These are phyloP conservation scores for Penstemon davidsonii DNA, from an alignment of 257 asterid species.

Conservation along the genomic window DNA sequence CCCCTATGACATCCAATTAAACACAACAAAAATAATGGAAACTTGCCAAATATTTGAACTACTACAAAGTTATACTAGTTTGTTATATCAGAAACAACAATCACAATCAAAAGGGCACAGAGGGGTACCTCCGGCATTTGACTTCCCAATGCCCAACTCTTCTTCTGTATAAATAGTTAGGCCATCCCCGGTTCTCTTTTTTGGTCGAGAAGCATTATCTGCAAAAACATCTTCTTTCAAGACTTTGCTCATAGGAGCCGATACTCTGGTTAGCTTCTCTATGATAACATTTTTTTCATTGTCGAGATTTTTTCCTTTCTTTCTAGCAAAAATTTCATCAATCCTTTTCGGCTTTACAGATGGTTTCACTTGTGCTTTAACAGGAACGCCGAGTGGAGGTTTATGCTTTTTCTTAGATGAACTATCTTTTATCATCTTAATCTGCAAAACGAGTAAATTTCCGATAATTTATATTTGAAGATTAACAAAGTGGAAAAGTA, in stretches of 20 bases:
- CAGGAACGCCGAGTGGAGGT: too few relatives aligned
- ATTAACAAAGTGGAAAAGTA: too few relatives aligned
- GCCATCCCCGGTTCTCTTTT: slow-evolving; percentile 46
- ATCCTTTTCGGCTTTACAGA: too few relatives aligned
- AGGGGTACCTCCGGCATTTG: slow-evolving; percentile 46
- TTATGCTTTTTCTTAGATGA: too few relatives aligned
- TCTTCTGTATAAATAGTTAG: slow-evolving; percentile 42
- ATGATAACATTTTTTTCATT: neutral
- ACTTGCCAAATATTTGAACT: too few relatives aligned
- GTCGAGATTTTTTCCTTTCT: slow-evolving; percentile 38
- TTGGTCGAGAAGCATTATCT: slow-evolving; percentile 8
- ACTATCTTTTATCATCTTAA: too few relatives aligned
- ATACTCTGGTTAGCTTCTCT: slow-evolving; percentile 8
- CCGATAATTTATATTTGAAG: too few relatives aligned
- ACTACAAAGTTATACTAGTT: too few relatives aligned
- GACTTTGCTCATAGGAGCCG: slow-evolving; percentile 4
- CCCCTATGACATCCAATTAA: too few relatives aligned
- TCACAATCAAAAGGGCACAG: slow-evolving; percentile 54
- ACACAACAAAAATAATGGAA: too few relatives aligned
- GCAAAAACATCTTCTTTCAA: slow-evolving; percentile 9
- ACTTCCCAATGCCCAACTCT: slow-evolving; percentile 41
- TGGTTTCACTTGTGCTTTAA: too few relatives aligned
- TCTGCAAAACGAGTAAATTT: too few relatives aligned
- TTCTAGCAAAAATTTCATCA: slow-evolving; percentile 48
- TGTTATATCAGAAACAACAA: slow-evolving; percentile 43